Evolutionary conservation across 2,329 filamentous ascomycete species (phyloP), one percentile per base, ranked within the genome.

Genomic region (Calonectria pauciramosa): DNA sequence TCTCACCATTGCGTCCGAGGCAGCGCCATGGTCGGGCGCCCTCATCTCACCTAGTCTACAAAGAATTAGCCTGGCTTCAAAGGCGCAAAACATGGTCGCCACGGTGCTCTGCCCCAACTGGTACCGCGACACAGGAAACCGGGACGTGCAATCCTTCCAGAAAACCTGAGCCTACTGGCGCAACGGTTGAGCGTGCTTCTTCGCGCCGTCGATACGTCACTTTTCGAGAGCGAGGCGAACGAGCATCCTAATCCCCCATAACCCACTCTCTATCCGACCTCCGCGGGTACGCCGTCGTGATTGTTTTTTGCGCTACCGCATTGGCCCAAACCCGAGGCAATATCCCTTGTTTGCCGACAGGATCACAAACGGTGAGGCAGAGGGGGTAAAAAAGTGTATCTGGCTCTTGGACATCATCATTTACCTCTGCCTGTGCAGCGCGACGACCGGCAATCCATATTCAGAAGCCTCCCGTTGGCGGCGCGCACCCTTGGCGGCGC

Each of bases 51-150:
- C 68, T 64, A 60, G 63, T 56, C 63, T 47, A 54, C 68, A 63
- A 67, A 67, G 41, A 73, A 51, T 41, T 68, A 65, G 68, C 56
- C 67, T 26, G 23, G 60, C 54, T 44, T 34, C 72, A 47, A 54
- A 64, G 51, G 70, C 70, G 64, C 68, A 71, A 60, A 75, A 77
- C 60, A 71, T 78, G 72, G 70, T 60, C 65, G 72, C 63, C 76
- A 75, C 70, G 69, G 68, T 76, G 47, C 26, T 67, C 59, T 56
- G 64, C 68, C 66, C 56, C 68, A 65, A 73, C 69, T 49, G 68
- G 64, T 60, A 71, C 69, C 56, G 56, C 65, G n/a, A 71, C 71
- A 65, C 67, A 66, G 59, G 23, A 70, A 23, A 34, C 18, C 54
- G 44, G 64, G 44, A 56, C 41, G 26, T 68, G 49, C 66, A 44